Base-by-base conservation (phyloP, 345 rosid species). In the Salix exigua region DNA sequence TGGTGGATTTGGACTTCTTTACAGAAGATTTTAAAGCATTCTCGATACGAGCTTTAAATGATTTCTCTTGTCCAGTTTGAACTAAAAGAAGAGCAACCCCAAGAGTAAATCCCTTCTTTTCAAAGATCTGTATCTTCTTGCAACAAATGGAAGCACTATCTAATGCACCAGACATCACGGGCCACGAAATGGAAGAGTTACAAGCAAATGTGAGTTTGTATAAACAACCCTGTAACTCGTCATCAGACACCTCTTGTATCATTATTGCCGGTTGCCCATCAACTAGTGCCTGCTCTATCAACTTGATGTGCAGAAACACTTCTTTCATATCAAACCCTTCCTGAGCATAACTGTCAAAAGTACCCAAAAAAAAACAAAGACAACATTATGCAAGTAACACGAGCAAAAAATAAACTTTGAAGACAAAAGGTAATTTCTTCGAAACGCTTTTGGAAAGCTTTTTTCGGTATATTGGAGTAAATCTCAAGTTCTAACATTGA, bases 241-340 rank as follows among this genome's bases (percentile, higher is more conserved):
- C 94, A 71, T 85, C 81, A 68, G 89, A 82, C 50, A 84, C 87
- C 75, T 95, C 91, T 78, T 95, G 97, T 68, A 91, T 87, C 88
- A 90, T 76, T 73, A 89, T 80, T 31, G 91, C 94, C 14, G 97
- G 99, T 44, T 80, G 87, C 48, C 89, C 97, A 53, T 89, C 96
- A 50, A 88, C 92, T 2, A 90, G 88, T 72, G 97, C 94, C 88
- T 95, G 96, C 88, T 93, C 99, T 77, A 93, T 93, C 91, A 93
- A 83, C 83, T 93, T 95, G 19, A 93, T 88, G 78, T 95, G 99
- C 28, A 93, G 82, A 87, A 95, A 95, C 63, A 93, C 96, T 71
- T 95, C 97, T 80, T 93, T 91, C 97, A 93, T 93, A 73, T 90
- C 97, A 75, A 95, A 95, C 71, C 88, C 98, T 72, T 96, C 96